phyloP scores from a whole-genome alignment of 805 yeast species.

The Candida wancherniae region DNA sequence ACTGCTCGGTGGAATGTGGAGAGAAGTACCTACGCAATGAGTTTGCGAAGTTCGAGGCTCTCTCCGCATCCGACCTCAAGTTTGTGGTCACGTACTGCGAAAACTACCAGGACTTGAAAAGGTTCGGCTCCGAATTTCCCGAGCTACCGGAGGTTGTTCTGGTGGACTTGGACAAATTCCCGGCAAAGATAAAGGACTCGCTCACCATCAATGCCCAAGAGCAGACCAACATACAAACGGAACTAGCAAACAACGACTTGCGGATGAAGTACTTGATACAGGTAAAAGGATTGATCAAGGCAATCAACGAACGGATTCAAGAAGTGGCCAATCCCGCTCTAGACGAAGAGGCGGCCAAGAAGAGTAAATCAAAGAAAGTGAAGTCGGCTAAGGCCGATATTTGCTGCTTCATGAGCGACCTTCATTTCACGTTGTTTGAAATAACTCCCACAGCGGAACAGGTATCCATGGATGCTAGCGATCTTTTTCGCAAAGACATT shows the following conservation, averaged over 20 bases:
- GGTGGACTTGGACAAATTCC: slow-evolving; percentile 17
- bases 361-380: slow-evolving; percentile 14
- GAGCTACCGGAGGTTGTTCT: slow-evolving; percentile 29
- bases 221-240: slow-evolving; percentile 13
- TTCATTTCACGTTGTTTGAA: slow-evolving; percentile 13
- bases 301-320: slow-evolving; percentile 30
- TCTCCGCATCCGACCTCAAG: slow-evolving; percentile 20
- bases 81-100: slow-evolving; percentile 21
- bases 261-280: slow-evolving; percentile 22
- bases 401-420: slow-evolving; percentile 46
- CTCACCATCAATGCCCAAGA: slow-evolving; percentile 14
- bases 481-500: slow-evolving; percentile 14
- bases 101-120: slow-evolving; percentile 18
- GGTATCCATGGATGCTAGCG: slow-evolving; percentile 5
- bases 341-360: slow-evolving; percentile 14
- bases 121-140: slow-evolving; percentile 40
- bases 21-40: slow-evolving; percentile 31
- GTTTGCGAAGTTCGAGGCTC: slow-evolving; percentile 18
- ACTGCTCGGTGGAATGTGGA: slow-evolving; percentile 76
- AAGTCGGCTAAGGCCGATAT: slow-evolving; percentile 41
- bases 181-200: slow-evolving; percentile 14
- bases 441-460: too few species aligned
- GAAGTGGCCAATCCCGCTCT: slow-evolving; percentile 14
- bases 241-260: slow-evolving; percentile 13
- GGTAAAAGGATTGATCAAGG: slow-evolving; percentile 33